Base-by-base conservation (phyloP, 1,284 basidiomycete species). In the Irpex sp. region DNA sequence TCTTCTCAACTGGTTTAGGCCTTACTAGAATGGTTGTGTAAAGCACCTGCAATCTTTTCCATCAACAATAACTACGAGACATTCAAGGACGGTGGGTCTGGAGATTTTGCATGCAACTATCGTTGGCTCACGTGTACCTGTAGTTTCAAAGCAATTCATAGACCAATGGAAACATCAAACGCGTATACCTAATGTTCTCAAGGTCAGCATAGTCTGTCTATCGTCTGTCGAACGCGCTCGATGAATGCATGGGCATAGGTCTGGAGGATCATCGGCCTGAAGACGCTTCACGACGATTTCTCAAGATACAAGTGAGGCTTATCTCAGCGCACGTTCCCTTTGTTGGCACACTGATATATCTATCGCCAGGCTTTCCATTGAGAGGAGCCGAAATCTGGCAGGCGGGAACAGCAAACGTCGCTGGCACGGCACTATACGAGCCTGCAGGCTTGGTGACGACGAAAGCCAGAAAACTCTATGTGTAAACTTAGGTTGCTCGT, bases 261-360 rank as follows among this genome's bases (percentile, higher is more conserved):
- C 37, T 72, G 68, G 69, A 70, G 65, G 58, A 67, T 71, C 8
- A 68, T 57, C 31, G 58, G 63, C 4, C 31, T 50, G 7, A 65
- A 63, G 51, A 17, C 59, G n/a, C 62, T 65, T 19, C 57, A 47
- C 17, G 66, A 68, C 37, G 47, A 51, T n/a, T 70, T 71, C 53
- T 60, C 53, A 8, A 64, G 66, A 8, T 71, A 71, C 37, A 68
- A 68, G 70, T 63, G 19, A 46, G 65, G 59, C 36, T 36, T n/a
- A n/a, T 37, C 6, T n/a, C 49, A 43, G 31, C 17, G 31, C 15
- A 43, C 35, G 19, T 17, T 15, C 26, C 19, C 31, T 31, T 31
- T 31, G 31, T 31, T 31, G 31, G 31, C 31, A 31, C 31, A 31
- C 31, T 31, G 31, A 31, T 33, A 33, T 33, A 6, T 33, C 31